Percentiles rank a stretch among this genome's conserved stretches.
Conservation (phyloP, 805 yeast species). For the Ogataea neopini region DNA sequence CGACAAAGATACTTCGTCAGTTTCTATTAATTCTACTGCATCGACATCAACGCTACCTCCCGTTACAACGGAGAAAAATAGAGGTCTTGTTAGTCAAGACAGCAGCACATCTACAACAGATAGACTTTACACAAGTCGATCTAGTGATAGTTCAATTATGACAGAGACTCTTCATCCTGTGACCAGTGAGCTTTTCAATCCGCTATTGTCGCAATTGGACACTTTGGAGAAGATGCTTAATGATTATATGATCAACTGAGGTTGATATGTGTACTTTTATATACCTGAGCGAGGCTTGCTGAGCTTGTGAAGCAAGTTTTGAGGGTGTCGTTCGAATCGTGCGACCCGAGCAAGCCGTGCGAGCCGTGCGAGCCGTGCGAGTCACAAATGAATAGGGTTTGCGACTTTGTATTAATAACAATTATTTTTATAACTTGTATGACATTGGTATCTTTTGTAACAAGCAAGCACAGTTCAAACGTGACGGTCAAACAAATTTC, state of each 20-base stretch:
- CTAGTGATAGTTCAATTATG: conserved; percentile 7
- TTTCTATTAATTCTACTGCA: conserved; percentile 27
- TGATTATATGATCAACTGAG: conserved; percentile 20
- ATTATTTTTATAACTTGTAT: too few relatives aligned
- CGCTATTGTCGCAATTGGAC: conserved; percentile 51
- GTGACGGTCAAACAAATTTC: too few relatives aligned
- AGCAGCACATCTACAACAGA: conserved; percentile 5
- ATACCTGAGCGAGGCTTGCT: too few relatives aligned
- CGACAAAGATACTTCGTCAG: conserved; percentile 18
- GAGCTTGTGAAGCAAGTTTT: too few relatives aligned
- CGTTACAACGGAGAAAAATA: not conserved
- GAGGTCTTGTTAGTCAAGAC: not conserved
- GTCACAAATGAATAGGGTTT: too few relatives aligned
- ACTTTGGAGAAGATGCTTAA: conserved; percentile 30
- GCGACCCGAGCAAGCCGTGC: too few relatives aligned
- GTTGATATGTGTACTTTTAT: not conserved
- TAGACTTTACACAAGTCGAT: not conserved
- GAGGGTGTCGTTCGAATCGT: too few relatives aligned
- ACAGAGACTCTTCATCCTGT: conserved; percentile 39
- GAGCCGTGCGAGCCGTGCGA: too few relatives aligned
- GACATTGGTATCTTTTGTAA: too few relatives aligned
- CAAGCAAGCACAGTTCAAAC: too few relatives aligned
- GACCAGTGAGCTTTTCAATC: conserved; percentile 56
- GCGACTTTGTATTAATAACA: too few relatives aligned
- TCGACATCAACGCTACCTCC: conserved; percentile 22